phyloP scores from a whole-genome alignment of 495 filamentous ascomycete genomes.

The Neurospora sp. region DNA sequence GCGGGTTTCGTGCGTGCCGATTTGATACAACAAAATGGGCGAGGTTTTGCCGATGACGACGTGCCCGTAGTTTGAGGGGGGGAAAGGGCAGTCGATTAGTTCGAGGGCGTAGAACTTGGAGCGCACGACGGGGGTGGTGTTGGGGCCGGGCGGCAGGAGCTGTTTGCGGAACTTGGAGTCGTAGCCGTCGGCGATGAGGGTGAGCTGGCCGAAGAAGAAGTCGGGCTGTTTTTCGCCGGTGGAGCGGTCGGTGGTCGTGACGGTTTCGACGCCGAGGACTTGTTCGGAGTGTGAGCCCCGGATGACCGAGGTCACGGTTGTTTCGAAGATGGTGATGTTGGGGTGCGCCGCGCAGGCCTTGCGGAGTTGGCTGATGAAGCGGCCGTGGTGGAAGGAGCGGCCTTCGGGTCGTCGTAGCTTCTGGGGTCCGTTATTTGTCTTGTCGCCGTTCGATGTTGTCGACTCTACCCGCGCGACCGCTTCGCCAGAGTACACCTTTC shows the following conservation, averaged over 20 bases:
- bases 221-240: slow-evolving; percentile 48
- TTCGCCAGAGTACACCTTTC: slow-evolving; percentile 9
- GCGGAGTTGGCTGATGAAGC: slow-evolving; percentile 69
- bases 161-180: slow-evolving; percentile 84
- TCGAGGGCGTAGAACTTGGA: slow-evolving; percentile 90
- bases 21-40: slow-evolving; percentile 91
- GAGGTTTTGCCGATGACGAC: slow-evolving; percentile 72
- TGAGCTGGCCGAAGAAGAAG: slow-evolving; percentile 78
- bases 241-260: slow-evolving; percentile 47
- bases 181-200: slow-evolving; percentile 88
- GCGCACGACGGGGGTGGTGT: slow-evolving; percentile 54
- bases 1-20: slow-evolving; percentile 88
- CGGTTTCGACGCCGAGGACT: slow-evolving; percentile 66
- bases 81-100: slow-evolving; percentile 74
- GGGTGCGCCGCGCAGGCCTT: slow-evolving; percentile 52
- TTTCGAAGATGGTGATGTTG: slow-evolving; percentile 67
- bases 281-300: slow-evolving; percentile 46
- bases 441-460: slow-evolving; percentile 1
- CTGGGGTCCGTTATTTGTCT: slow-evolving; percentile 6
- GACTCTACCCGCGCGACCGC: slow-evolving; percentile 4
- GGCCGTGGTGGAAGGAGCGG: slow-evolving; percentile 71
- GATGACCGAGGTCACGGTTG: slow-evolving; percentile 53
- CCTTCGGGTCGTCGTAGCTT: slow-evolving; percentile 45
- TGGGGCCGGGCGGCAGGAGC: slow-evolving; percentile 37
- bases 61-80: slow-evolving; percentile 65